Percentiles rank a stretch among this genome's conserved stretches.
These are phyloP conservation scores for Teratosphaeria pseudoeucalypti DNA, from an alignment of 2,329 filamentous ascomycete species.

Conservation along the genomic window DNA sequence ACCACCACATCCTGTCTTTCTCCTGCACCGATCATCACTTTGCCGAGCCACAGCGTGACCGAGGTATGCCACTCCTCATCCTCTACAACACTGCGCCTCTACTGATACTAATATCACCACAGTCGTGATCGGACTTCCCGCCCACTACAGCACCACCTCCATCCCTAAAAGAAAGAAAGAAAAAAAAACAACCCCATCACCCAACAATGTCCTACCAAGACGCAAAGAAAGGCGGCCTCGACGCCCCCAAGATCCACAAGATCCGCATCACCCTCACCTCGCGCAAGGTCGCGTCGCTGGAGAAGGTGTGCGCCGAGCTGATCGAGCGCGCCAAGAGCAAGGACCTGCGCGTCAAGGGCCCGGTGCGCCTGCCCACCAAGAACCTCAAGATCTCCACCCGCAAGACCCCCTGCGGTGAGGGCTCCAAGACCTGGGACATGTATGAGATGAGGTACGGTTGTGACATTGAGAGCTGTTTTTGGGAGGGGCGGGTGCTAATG, in stretches of 20 bases:
- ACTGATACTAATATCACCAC: slow-evolving; percentile 1
- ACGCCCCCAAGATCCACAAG: slow-evolving; percentile 90
- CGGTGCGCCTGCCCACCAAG: slow-evolving; percentile 96
- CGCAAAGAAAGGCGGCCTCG: slow-evolving; percentile 78
- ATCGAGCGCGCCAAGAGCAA: slow-evolving; percentile 98
- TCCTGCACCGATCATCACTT: slow-evolving; percentile 42
- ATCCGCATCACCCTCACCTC: slow-evolving; percentile 96
- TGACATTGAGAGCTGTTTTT: background rate
- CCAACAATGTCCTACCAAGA: slow-evolving; percentile 83
- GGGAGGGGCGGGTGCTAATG: background rate
- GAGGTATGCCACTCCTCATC: slow-evolving; percentile 1
- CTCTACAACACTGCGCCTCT: background rate
- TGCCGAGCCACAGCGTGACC: slow-evolving; percentile 29
- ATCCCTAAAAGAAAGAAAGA: slow-evolving; percentile 8
- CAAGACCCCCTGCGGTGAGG: slow-evolving; percentile 99
- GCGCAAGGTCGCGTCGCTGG: slow-evolving; percentile 88
- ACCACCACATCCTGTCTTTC: slow-evolving; percentile 7
- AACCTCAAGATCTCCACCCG: slow-evolving; percentile 92
- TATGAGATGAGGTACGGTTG: slow-evolving; percentile 76
- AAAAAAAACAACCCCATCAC: slow-evolving; percentile 22
- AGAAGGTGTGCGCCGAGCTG: slow-evolving; percentile 97
- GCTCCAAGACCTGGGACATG: slow-evolving; percentile 98
- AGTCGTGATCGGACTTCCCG: slow-evolving; percentile 14
- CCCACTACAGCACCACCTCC: slow-evolving; percentile 19
- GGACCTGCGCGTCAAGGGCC: slow-evolving; percentile 96